These are phyloP conservation scores for Albifimbria verrucaria DNA, from an alignment of 2,329 filamentous ascomycete genomes.

Conservation along the genomic window DNA sequence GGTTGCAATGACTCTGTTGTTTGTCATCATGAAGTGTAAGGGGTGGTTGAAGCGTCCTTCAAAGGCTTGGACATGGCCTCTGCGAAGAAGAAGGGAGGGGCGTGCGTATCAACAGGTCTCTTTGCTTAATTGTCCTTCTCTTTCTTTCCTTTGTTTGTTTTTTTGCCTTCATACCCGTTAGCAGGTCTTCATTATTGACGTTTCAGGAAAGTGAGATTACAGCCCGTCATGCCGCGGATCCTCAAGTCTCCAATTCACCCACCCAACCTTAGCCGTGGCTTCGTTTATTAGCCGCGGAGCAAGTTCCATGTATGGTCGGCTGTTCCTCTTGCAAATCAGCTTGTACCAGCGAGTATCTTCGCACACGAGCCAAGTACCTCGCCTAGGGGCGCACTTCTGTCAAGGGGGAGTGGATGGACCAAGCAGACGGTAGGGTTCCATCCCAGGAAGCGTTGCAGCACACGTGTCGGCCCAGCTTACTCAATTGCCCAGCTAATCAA, in stretches of 20 bases:
- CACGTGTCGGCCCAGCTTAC: background rate
- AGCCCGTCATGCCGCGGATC: background rate
- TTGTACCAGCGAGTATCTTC: background rate
- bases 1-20: too few species aligned
- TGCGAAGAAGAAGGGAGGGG: too few species aligned
- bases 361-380: background rate
- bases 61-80: too few species aligned
- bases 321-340: too few species aligned
- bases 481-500: background rate
- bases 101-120: too few species aligned
- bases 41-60: too few species aligned
- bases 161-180: background rate
- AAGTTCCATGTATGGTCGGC: background rate
- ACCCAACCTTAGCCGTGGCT: background rate
- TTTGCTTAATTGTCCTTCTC: too few species aligned
- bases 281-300: background rate
- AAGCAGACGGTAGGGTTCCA: background rate
- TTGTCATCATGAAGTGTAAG: too few species aligned
- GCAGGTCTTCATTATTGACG: background rate
- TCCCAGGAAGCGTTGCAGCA: background rate
- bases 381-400: too few species aligned
- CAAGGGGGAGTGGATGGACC: background rate
- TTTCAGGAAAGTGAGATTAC: background rate
- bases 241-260: background rate
- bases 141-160: background rate